phyloP scores from a whole-genome alignment of 495 filamentous ascomycete genomes.

The Cercophora sp. region DNA sequence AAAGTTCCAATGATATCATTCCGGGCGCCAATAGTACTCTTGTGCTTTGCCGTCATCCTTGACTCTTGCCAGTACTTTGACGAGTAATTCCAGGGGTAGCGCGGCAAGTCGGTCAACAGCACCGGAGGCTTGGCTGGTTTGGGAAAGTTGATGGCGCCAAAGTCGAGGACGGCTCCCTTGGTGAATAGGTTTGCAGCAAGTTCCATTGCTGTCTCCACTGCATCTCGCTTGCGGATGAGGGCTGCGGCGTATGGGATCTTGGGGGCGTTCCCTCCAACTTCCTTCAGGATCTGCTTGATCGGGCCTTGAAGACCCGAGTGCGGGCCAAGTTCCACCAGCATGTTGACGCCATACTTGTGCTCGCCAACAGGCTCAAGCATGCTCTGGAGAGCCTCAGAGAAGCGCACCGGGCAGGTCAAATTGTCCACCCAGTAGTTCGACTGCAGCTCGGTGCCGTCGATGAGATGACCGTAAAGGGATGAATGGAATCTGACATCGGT shows the following conservation, averaged over 20 bases:
- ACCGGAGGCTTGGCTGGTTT: constrained; percentile 28
- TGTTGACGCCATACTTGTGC: constrained; percentile 37
- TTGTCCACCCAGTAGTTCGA: constrained; percentile 47
- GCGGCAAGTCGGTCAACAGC: constrained; percentile 39
- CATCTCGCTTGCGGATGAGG: constrained; percentile 37
- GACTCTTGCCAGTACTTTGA: constrained; percentile 51
- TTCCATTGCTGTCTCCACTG: constrained; percentile 40
- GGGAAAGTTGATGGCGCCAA: constrained; percentile 41
- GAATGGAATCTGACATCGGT: constrained; percentile 40
- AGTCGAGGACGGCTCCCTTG: constrained; percentile 41
- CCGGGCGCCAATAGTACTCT: constrained; percentile 38
- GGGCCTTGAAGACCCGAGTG: constrained; percentile 58
- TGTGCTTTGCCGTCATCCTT: constrained; percentile 48
- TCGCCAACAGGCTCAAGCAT: constrained; percentile 34
- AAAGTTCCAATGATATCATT: constrained; percentile 54
- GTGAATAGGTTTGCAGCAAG: constrained; percentile 41
- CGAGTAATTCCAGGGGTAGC: constrained; percentile 51
- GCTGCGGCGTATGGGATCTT: constrained; percentile 31
- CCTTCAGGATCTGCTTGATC: constrained; percentile 51
- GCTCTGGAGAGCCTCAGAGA: constrained; percentile 34
- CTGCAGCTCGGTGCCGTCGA: constrained; percentile 30
- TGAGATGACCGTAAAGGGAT: constrained; percentile 28
- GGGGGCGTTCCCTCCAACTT: constrained; percentile 28
- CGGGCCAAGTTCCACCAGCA: constrained; percentile 60
- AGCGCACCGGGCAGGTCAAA: constrained; percentile 38